These are phyloP conservation scores for Penicillium paneum DNA, from an alignment of 2,329 filamentous ascomycete genomes.

Conservation along the genomic window DNA sequence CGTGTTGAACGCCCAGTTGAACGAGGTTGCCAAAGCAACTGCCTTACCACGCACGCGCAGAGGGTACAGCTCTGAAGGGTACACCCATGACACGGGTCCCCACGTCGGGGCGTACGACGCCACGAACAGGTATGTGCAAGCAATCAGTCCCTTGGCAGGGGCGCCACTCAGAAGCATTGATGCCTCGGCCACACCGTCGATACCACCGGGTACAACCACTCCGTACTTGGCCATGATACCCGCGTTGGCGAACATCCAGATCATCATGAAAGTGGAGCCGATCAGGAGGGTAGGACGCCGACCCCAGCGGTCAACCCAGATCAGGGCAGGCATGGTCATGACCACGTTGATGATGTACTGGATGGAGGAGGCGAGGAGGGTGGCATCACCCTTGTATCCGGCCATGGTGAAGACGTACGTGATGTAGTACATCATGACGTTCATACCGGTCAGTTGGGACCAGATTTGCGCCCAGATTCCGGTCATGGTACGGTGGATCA, in stretches of 20 bases:
- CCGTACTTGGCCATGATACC: conserved; percentile 41
- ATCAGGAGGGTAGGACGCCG: conserved; percentile 66
- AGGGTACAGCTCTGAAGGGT: conserved; percentile 52
- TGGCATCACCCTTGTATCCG: conserved; percentile 57
- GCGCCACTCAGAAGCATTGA: conserved; percentile 40
- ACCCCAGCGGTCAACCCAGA: conserved; percentile 74
- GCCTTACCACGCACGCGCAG: conserved; percentile 60
- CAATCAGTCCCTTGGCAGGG: conserved; percentile 63
- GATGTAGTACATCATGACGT: conserved; percentile 72
- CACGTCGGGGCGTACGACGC: conserved; percentile 61
- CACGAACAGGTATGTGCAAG: conserved; percentile 64
- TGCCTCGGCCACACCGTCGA: conserved; percentile 32
- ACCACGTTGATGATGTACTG: conserved; percentile 77
- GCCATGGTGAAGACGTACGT: conserved; percentile 71
- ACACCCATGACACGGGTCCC: conserved; percentile 56
- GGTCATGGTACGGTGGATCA: conserved; percentile 70
- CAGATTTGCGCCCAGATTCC: conserved; percentile 72
- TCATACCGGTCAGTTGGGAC: conserved; percentile 75
- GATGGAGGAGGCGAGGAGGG: conserved; percentile 65
- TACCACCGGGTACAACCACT: conserved; percentile 40
- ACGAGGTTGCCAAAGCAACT: conserved; percentile 55
- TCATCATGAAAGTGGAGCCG: conserved; percentile 62
- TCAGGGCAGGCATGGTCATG: conserved; percentile 72
- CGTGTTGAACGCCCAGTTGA: conserved; percentile 65
- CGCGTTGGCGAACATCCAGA: conserved; percentile 45